Conservation (phyloP, 2,329 filamentous ascomycete genomes). For the Neospermospora avenae region DNA sequence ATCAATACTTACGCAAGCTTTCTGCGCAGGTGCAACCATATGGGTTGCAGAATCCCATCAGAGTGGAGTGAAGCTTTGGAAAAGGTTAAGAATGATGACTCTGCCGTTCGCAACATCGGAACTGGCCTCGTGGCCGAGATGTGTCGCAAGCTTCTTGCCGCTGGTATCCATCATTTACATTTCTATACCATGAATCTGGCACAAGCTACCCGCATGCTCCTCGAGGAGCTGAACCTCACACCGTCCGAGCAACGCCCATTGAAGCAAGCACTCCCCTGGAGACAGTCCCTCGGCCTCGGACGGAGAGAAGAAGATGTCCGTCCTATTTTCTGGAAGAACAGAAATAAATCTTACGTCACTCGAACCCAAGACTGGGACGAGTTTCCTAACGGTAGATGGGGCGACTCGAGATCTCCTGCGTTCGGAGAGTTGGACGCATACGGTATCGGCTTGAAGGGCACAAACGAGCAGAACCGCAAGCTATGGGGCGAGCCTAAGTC, state of each 20-base stretch:
- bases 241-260: conserved; percentile 75
- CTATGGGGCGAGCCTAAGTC: conserved; percentile 86
- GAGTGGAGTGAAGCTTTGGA: conserved; percentile 80
- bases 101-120: conserved; percentile 84
- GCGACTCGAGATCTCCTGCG: conserved; percentile 91
- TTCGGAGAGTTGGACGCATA: conserved; percentile 96
- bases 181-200: conserved; percentile 99
- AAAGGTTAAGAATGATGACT: conserved; percentile 94
- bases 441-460: conserved; percentile 88
- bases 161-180: conserved; percentile 80
- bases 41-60: conserved; percentile 78
- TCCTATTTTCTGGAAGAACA: conserved; percentile 97
- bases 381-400: conserved; percentile 98
- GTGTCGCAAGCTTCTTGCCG: conserved; percentile 80
- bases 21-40: conserved; percentile 84
- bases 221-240: conserved; percentile 82
- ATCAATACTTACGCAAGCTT: conserved; percentile 96
- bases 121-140: conserved; percentile 84
- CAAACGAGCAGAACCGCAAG: conserved; percentile 93
- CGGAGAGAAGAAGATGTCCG: conserved; percentile 92
- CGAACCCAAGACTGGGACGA: conserved; percentile 99
- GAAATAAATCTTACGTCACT: conserved; percentile 91
- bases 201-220: conserved; percentile 87
- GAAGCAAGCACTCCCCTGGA: conserved; percentile 92
- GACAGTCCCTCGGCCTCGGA: conserved; percentile 86